A percentile compares a stretch with the other conserved stretches of the same genome.
These are phyloP conservation scores for Lachnellula subtilissima DNA, from an alignment of 2,329 filamentous ascomycete genomes.

Conservation along the genomic window DNA sequence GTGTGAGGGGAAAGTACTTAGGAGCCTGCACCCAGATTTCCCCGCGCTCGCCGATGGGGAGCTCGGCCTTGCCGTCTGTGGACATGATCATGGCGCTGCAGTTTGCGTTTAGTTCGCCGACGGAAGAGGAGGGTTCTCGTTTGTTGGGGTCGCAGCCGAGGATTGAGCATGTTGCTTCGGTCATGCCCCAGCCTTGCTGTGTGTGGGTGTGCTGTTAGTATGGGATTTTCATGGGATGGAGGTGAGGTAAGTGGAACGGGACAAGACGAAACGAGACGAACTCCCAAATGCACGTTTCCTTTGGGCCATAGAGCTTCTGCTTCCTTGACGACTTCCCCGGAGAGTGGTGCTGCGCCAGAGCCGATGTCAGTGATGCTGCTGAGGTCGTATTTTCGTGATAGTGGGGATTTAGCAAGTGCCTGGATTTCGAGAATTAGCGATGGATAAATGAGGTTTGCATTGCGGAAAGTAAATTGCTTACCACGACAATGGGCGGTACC, in stretches of 20 bases:
- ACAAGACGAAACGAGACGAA: constrained; percentile 1
- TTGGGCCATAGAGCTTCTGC: constrained; percentile 62
- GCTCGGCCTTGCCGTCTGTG: constrained; percentile 13
- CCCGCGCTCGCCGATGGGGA: constrained; percentile 52
- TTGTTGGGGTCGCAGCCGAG: constrained; percentile 58
- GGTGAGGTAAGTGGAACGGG: background rate
- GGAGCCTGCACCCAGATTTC: constrained; percentile 64
- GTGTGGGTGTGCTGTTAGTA: constrained; percentile 20
- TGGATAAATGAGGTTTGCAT: constrained; percentile 36
- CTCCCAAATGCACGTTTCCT: constrained; percentile 62
- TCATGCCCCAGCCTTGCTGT: constrained; percentile 83
- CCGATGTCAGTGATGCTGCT: constrained; percentile 73
- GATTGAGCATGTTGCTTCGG: constrained; percentile 69
- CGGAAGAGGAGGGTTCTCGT: constrained; percentile 40
- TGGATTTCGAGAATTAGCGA: constrained; percentile 64
- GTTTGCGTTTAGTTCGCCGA: constrained; percentile 68
- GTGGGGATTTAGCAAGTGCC: constrained; percentile 70
- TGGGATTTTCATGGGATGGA: background rate
- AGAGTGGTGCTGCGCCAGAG: constrained; percentile 79
- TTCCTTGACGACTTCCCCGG: constrained; percentile 70
- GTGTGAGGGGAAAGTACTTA: constrained; percentile 32
- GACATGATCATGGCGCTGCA: constrained; percentile 62
- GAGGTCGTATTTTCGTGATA: constrained; percentile 74
- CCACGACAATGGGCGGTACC: constrained; percentile 72
- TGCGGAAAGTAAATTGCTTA: constrained; percentile 2